Evolutionary conservation across 768 basidiomycete genomes (phyloP).

Genomic region (Fistulinella prunicolor): DNA sequence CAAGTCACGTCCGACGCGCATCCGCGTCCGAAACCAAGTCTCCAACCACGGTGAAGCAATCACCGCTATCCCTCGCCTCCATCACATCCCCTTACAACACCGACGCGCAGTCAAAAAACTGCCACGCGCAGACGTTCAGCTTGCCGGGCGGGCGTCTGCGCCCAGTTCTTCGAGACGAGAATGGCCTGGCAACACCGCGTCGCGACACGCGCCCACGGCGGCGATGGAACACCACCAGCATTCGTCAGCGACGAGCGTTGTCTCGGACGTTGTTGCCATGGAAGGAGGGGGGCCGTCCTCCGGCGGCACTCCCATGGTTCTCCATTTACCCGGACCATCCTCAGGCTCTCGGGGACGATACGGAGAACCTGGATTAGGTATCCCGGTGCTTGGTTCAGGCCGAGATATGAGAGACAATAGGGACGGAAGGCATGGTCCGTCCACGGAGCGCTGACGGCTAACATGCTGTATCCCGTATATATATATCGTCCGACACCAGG

Average conservation of each 20-base stretch:
- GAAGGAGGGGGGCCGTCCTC: conserved; percentile 18
- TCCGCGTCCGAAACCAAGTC: conserved; percentile 32
- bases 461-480: conserved; percentile 1
- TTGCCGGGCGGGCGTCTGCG: conserved; percentile 78
- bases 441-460: conserved; percentile 24
- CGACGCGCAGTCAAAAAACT: conserved; percentile 65
- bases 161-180: conserved; percentile 38
- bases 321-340: conserved; percentile 32
- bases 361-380: conserved; percentile 32
- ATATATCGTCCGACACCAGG: background rate
- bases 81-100: conserved; percentile 41
- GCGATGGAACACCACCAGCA: conserved; percentile 28
- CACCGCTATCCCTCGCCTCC: conserved; percentile 39
- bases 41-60: conserved; percentile 34
- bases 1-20: conserved; percentile 26
- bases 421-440: conserved; percentile 30
- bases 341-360: conserved; percentile 35
- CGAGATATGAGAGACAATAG: conserved; percentile 36
- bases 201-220: conserved; percentile 33
- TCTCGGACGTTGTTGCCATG: conserved; percentile 30
- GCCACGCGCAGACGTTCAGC: conserved; percentile 70
- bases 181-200: conserved; percentile 36
- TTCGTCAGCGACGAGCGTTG: conserved; percentile 15
- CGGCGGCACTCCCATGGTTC: conserved; percentile 27
- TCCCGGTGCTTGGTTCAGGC: conserved; percentile 24